Base-by-base conservation (phyloP, 1,284 basidiomycete genomes). In the Moniliophthora roreri region DNA sequence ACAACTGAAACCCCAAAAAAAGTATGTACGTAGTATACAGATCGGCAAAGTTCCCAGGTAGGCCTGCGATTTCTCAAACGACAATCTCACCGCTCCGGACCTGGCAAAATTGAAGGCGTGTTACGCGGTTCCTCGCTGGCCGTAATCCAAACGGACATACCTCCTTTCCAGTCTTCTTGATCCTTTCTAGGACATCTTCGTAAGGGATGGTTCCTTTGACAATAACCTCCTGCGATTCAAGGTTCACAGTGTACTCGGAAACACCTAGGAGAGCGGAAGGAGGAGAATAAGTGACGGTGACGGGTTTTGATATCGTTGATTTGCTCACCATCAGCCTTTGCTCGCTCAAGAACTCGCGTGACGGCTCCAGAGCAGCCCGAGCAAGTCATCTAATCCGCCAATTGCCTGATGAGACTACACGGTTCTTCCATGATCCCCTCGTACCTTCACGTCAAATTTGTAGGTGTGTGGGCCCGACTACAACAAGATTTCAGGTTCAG, bases 101-200 rank as follows among this genome's bases (percentile, higher is more conserved):
- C 51, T 54, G 15, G 24, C n/a, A 39, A 39, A 28, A 20, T 28
- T n/a, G 9, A 28, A 23, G 21, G 10, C 35, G 23, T 9, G 16
- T 23, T 8, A 18, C 15, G 4, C 16, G 24, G 21, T 26, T 34
- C 9, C 10, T 32, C 18, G 7, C 24, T 13, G 23, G 4, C 15
- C 11, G 20, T 16, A 21, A 13, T n/a, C 18, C 48, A 7, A 10
- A 5, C 7, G 16, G 26, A 52, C 55, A 20, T 53, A 85, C 84
- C 79, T 86, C 81, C 72, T 94, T 94, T 59, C 92, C 92, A 2
- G 91, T 94, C 81, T 93, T 94, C 77, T 84, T 82, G 68, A 94
- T 91, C 76, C 79, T 90, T 47, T 74, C 84, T 36, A 85, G 68
- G 41, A 93, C 75, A 3, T 78, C 77, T 0, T 92, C 88, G 66